Evolutionary conservation across 2,329 filamentous ascomycete genomes (phyloP).

Genomic region (Colletotrichum tofieldiae): DNA sequence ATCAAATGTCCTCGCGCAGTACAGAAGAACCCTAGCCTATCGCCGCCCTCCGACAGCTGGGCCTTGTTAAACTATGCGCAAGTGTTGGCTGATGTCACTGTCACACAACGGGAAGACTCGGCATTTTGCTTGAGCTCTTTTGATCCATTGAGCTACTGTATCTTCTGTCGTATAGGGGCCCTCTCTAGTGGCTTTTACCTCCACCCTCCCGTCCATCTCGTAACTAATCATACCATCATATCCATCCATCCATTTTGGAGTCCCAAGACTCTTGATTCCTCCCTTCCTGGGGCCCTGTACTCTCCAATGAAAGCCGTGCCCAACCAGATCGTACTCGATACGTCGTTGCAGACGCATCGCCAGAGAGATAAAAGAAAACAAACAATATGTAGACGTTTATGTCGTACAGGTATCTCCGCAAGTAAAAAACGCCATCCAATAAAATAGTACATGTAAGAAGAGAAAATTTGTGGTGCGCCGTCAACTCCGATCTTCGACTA

Average conservation of each 20-base stretch:
- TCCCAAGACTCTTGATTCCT: neutral
- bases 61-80: neutral
- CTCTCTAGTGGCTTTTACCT: constrained; percentile 19
- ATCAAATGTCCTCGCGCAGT: neutral
- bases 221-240: constrained; percentile 30
- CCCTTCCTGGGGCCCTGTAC: constrained; percentile 4
- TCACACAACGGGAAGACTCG: neutral
- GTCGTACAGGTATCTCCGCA: constrained; percentile 44
- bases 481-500: constrained; percentile 40
- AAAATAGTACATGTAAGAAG: constrained; percentile 43
- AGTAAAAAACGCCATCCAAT: constrained; percentile 40
- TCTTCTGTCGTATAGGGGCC: constrained; percentile 10
- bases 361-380: constrained; percentile 33
- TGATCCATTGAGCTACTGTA: constrained; percentile 30
- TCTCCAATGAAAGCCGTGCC: constrained; percentile 20
- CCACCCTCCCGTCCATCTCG: constrained; percentile 27
- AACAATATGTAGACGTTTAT: constrained; percentile 42
- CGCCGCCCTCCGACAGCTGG: neutral
- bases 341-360: constrained; percentile 12
- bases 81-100: neutral
- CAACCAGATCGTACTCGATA: constrained; percentile 24
- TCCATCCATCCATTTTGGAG: constrained; percentile 1
- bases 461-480: constrained; percentile 34
- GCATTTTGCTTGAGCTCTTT: constrained; percentile 23
- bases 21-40: neutral